Evolutionary conservation across 1,139 yeast genomes (phyloP).

Genomic region (Eremothecium cymbalariae): DNA sequence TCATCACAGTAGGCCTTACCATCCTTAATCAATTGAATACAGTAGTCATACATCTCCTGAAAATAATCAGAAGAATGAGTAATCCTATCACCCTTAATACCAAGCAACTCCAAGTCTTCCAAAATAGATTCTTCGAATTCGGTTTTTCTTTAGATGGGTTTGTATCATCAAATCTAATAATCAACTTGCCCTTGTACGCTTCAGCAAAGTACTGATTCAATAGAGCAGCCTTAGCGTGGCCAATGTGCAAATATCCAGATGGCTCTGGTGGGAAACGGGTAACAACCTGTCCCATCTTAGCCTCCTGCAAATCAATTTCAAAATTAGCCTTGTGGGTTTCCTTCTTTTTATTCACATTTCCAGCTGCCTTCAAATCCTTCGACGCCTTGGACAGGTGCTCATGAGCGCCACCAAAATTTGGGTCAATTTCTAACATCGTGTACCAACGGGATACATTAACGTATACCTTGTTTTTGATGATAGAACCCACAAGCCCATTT

Average conservation of each 20-base stretch:
- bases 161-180: constrained; percentile 93
- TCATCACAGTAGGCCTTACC: constrained; percentile 97
- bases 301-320: constrained; percentile 86
- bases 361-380: constrained; percentile 64
- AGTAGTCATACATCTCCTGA: constrained; percentile 78
- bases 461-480: constrained; percentile 75
- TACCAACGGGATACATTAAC: constrained; percentile 92
- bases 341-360: constrained; percentile 57
- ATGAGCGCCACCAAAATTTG: constrained; percentile 60
- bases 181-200: constrained; percentile 86
- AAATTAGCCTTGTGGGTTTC: constrained; percentile 83
- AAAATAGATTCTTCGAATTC: constrained; percentile 90
- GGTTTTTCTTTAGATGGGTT: constrained; percentile 88
- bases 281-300: constrained; percentile 86
- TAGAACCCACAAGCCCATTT: constrained; percentile 86
- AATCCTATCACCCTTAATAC: constrained; percentile 80
- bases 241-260: constrained; percentile 92
- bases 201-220: constrained; percentile 93
- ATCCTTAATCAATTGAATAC: constrained; percentile 77
- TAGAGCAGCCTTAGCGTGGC: constrained; percentile 96
- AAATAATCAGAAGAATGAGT: constrained; percentile 92
- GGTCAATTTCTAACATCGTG: constrained; percentile 59
- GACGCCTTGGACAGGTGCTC: constrained; percentile 60
- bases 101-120: constrained; percentile 80
- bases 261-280: constrained; percentile 89